A percentile compares a stretch with the other conserved stretches of the same genome.
Evolutionary conservation across 192 early-diverging fungal species (phyloP).

Genomic region (Coemansia sp.): DNA sequence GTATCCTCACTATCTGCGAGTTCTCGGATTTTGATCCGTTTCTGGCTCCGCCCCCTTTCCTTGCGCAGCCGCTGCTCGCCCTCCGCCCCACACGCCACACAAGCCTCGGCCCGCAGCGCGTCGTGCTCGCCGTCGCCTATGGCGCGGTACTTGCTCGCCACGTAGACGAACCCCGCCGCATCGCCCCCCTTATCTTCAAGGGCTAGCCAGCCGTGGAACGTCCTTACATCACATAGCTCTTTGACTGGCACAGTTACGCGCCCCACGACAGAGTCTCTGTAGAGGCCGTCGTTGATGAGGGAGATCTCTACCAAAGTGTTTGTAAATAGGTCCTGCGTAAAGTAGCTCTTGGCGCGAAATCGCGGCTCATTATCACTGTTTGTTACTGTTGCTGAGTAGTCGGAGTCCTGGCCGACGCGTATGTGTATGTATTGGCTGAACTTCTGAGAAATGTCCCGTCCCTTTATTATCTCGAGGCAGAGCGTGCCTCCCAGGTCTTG

Average conservation of each 20-base stretch:
- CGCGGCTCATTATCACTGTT: constrained; percentile 26
- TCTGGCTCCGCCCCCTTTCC: constrained; percentile 10
- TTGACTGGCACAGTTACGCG: constrained; percentile 28
- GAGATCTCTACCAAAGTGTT: constrained; percentile 35
- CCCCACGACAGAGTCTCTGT: constrained; percentile 25
- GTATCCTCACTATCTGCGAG: background rate
- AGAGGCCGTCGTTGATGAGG: constrained; percentile 22
- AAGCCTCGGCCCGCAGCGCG: background rate
- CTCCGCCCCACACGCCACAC: background rate
- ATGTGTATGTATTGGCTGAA: constrained; percentile 27
- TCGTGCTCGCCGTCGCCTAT: constrained; percentile 5
- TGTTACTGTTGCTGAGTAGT: constrained; percentile 14
- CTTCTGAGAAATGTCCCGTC: constrained; percentile 19
- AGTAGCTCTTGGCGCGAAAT: constrained; percentile 30
- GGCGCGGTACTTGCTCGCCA: constrained; percentile 18
- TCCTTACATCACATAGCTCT: constrained; percentile 35
- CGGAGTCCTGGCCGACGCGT: constrained; percentile 6
- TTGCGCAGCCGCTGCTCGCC: constrained; percentile 14
- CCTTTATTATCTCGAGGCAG: constrained; percentile 24
- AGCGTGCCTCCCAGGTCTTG: constrained; percentile 6
- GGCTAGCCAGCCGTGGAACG: constrained; percentile 36
- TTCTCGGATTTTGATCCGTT: constrained; percentile 5
- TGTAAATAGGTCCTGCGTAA: constrained; percentile 10
- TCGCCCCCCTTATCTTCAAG: constrained; percentile 6
- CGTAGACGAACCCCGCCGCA: constrained; percentile 30